Evolutionary conservation across 768 basidiomycete species (phyloP), one percentile per base, ranked within the genome.

Genomic region (Auricularia heimuer): DNA sequence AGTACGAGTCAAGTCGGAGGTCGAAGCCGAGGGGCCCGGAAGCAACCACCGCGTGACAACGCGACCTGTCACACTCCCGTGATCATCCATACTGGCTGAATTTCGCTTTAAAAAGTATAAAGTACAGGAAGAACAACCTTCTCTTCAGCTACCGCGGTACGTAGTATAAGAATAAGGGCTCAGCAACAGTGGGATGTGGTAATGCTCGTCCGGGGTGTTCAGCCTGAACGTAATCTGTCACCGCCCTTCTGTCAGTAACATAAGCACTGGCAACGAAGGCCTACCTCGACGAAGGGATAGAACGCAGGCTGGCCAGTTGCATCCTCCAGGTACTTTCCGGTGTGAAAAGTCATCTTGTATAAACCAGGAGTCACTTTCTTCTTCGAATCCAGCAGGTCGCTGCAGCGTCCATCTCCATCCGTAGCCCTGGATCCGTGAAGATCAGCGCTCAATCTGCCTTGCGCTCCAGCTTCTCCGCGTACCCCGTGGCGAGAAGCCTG

Each of bases 91-190:
- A 11, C 44, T 10, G 18, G 1, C 11, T 18, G 10, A 45, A 45
- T 10, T 45, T 45, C 44, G 44, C 11, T 45, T 18, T 10, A 10
- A 45, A 18, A 45, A 10, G 29, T 29, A 29, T 51, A 51, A 18
- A 51, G 18, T 51, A 51, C 47, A 16, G 11, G 21, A 18, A 12
- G 6, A 51, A 51, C 29, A 18, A 18, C 47, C 10, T 24, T 6
- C 24, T 60, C 14, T 21, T 71, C 70, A 92, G 75, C 91, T 95
- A n/a, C 94, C 94, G 67, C 92, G 80, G 73, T 96, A 97, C 4
- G 94, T 95, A 14, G 94, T 94, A 73, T 86, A 97, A 3, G 89
- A 90, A 75, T 88, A 93, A 3, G 94, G 93, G 73, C 91, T 95
- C 71, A 96, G 87, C 14, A 97, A 75, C n/a, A 97, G 78, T 0